A percentile compares a stretch with the other conserved stretches of the same genome.
phyloP scores from a whole-genome alignment of 2,329 filamentous ascomycete species.

The Trichoderma sp. region DNA sequence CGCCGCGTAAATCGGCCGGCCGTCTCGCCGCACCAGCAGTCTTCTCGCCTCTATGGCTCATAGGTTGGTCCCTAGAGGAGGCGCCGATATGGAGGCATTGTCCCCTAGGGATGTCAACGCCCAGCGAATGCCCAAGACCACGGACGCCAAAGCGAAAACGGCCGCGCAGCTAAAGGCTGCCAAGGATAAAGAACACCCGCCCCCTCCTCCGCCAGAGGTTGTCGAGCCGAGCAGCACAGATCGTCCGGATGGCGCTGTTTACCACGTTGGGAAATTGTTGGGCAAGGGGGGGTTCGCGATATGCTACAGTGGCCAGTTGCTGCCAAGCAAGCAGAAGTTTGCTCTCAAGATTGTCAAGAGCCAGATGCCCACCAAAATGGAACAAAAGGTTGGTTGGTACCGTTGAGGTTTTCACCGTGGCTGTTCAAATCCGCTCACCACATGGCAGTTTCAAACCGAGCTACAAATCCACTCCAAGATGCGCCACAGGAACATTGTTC shows the following conservation, averaged over 20 bases:
- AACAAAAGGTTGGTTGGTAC: constrained; percentile 71
- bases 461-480: constrained; percentile 98
- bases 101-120: constrained; percentile 64
- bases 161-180: constrained; percentile 52
- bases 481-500: constrained; percentile 91
- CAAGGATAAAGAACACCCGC: constrained; percentile 65
- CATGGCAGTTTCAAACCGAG: constrained; percentile 66
- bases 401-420: not conserved
- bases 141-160: constrained; percentile 52
- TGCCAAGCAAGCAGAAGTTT: constrained; percentile 63
- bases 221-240: constrained; percentile 64
- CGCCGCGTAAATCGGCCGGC: not conserved
- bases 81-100: constrained; percentile 59
- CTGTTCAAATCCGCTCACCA: not conserved
- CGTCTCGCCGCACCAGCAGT: not conserved
- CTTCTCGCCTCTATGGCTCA: constrained; percentile 41
- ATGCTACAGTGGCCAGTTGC: constrained; percentile 69
- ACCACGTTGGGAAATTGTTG: constrained; percentile 69
- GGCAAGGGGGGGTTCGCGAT: constrained; percentile 82
- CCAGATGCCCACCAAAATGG: constrained; percentile 77
- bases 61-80: constrained; percentile 46
- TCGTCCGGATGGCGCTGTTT: constrained; percentile 66
- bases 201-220: constrained; percentile 59
- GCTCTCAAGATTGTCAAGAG: constrained; percentile 82
- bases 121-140: constrained; percentile 48